A percentile compares a stretch with the other conserved stretches of the same genome.
Conservation (phyloP, 495 filamentous ascomycete species). For the Aspergillus bridgeri region DNA sequence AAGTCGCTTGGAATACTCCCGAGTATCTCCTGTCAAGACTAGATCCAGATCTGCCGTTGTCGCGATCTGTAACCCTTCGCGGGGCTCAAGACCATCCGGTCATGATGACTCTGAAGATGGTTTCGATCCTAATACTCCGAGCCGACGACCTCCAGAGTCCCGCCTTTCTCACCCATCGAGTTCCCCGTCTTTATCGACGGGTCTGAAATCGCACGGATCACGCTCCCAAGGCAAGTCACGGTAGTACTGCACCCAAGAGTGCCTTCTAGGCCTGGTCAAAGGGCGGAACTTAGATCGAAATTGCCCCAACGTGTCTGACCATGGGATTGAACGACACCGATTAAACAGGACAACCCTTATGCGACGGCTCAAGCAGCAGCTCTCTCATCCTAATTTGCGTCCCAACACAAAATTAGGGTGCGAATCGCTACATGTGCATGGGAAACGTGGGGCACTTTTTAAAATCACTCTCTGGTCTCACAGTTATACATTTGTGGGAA, state of each 20-base stretch:
- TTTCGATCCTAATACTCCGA: constrained; percentile 13
- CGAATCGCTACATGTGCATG: constrained; percentile 35
- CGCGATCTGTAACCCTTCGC: constrained; percentile 9
- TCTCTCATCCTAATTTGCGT: constrained; percentile 19
- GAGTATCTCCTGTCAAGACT: too few species aligned
- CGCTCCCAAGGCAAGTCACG: constrained; percentile 25
- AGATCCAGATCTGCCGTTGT: constrained; percentile 3
- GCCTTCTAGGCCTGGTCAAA: constrained; percentile 35
- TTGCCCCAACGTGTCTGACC: constrained; percentile 36
- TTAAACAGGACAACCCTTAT: constrained; percentile 10
- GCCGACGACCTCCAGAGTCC: constrained; percentile 3
- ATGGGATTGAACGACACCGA: constrained; percentile 21
- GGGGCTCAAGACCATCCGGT: background rate
- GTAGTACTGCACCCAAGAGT: constrained; percentile 43
- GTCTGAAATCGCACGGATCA: constrained; percentile 6
- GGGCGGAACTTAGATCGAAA: constrained; percentile 31
- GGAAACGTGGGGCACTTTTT: constrained; percentile 38
- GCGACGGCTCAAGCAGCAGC: too few species aligned
- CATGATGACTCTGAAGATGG: constrained; percentile 12
- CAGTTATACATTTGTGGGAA: constrained; percentile 49
- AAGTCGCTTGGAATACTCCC: too few species aligned
- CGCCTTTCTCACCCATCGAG: constrained; percentile 4
- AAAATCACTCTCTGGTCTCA: constrained; percentile 42
- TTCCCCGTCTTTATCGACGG: constrained; percentile 7
- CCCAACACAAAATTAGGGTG: constrained; percentile 28